Evolutionary conservation across 495 filamentous ascomycete genomes (phyloP), one percentile per base, ranked within the genome.

Genomic region (Oleoguttula mirabilis): DNA sequence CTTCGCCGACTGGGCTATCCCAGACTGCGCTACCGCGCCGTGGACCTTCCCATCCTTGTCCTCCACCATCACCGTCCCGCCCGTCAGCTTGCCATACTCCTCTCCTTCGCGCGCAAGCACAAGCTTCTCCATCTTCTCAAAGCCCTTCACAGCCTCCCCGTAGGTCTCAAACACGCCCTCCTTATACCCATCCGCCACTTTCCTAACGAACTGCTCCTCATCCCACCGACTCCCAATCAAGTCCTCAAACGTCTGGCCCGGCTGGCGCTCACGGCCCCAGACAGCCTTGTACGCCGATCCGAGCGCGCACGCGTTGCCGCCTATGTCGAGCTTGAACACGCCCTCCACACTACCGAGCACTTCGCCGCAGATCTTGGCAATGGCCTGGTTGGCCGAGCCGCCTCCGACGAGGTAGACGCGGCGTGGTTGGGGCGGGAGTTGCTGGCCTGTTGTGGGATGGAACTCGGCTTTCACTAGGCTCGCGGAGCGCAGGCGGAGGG

Each of bases 261-360:
- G 40, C 16, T 59, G 54, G 22, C 84, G 64, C 64, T 94, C 86
- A 23, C 84, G 66, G 1, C 79, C 84, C 90, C 90, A 98, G 0
- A 88, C 79, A 36, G 90, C 88, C 64, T 94, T 94, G 59, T 98
- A 94, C n/a, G 88, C 90, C 14, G 85, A 86, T 10, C 88, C 90
- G 7, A 98, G 61, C 15, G 88, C 90, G 61, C 90, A 98, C 21
- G 90, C 88, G 63, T 94, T 94, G 4, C 87, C 84, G n/a, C 88
- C 87, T 17, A 95, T 80, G 60, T 96, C 88, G 2, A 98, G 72
- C 62, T 77, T 77, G 56, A 83, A 98, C 14, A 96, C 82, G 7
- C 90, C 90, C 39, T 96, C 90, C 3, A 67, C 68, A 4, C 86
- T 83, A 17, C 90, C 90, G 2, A 98, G 73, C 6, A 95, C 83